A percentile compares a stretch with the other conserved stretches of the same genome.
These are phyloP conservation scores for Pyrenula massariospora DNA, from an alignment of 495 filamentous ascomycete species.

Conservation along the genomic window DNA sequence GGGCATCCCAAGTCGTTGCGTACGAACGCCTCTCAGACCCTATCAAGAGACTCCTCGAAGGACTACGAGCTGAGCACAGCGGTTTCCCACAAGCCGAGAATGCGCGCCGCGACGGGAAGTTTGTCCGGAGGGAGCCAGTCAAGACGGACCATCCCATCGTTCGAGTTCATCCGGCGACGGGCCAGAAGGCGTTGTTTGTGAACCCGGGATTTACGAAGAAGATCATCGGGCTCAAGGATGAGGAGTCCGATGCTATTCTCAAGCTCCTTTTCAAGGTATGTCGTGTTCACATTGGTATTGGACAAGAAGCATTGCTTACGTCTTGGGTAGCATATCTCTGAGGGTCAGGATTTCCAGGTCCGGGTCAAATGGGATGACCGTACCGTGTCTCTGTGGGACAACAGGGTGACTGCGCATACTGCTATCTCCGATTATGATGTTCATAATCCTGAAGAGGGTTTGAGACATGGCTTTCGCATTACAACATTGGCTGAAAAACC, in stretches of 20 bases:
- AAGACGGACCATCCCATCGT: slow-evolving; percentile 60
- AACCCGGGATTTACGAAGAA: slow-evolving; percentile 73
- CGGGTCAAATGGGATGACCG: slow-evolving; percentile 30
- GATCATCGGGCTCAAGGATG: slow-evolving; percentile 60
- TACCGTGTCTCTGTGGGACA: slow-evolving; percentile 35
- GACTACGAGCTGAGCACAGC: slow-evolving; percentile 59
- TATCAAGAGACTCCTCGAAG: slow-evolving; percentile 62
- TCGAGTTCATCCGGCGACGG: slow-evolving; percentile 62
- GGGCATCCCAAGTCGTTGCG: slow-evolving; percentile 62
- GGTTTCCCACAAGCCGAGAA: slow-evolving; percentile 60
- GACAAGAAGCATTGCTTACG: neutral
- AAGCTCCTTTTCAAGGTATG: neutral
- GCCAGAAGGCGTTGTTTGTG: slow-evolving; percentile 68
- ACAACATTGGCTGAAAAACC: slow-evolving; percentile 33
- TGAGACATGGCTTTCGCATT: slow-evolving; percentile 30
- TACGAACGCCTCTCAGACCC: slow-evolving; percentile 56
- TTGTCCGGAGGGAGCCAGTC: slow-evolving; percentile 56
- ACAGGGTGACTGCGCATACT: slow-evolving; percentile 32
- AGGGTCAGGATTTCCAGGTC: slow-evolving; percentile 32
- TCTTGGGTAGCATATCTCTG: slow-evolving; percentile 21
- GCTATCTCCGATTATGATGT: slow-evolving; percentile 41
- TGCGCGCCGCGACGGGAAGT: slow-evolving; percentile 44
- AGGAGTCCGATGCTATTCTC: slow-evolving; percentile 42
- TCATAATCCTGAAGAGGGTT: slow-evolving; percentile 27
- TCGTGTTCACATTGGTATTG: too few species aligned